Conservation (phyloP, 352 stramenopile genomes). For the Aphanomyces invadans region DNA sequence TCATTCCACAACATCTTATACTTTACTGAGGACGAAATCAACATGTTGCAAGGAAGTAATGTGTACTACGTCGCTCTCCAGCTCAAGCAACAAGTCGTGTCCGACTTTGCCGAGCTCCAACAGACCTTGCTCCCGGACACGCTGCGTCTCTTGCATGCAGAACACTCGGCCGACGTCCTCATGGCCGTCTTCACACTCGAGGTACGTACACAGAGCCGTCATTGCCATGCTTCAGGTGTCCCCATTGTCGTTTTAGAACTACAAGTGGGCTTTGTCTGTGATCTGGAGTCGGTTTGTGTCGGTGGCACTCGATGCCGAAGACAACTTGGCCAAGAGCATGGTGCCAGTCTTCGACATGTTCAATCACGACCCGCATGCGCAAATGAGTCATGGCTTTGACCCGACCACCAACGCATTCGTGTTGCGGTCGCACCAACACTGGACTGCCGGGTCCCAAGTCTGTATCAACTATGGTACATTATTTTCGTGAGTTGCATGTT, state of each 20-base stretch:
- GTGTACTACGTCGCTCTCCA: slow-evolving; percentile 57
- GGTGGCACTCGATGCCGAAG: slow-evolving; percentile 32
- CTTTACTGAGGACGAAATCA: slow-evolving; percentile 39
- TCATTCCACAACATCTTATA: slow-evolving; percentile 68
- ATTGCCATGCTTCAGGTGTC: slow-evolving; percentile 18
- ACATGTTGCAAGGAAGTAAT: slow-evolving; percentile 47
- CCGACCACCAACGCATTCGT: slow-evolving; percentile 39
- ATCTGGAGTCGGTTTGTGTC: slow-evolving; percentile 84
- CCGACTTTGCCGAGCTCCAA: slow-evolving; percentile 40
- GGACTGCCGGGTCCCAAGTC: slow-evolving; percentile 55
- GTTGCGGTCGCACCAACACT: slow-evolving; percentile 69
- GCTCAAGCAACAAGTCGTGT: slow-evolving; percentile 45
- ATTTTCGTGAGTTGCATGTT: too few relatives aligned
- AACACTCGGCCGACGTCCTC: slow-evolving; percentile 24
- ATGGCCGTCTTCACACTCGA: slow-evolving; percentile 29
- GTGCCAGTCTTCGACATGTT: slow-evolving; percentile 82
- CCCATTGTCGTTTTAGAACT: slow-evolving; percentile 58
- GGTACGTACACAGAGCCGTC: not conserved
- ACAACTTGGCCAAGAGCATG: slow-evolving; percentile 50
- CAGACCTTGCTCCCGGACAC: slow-evolving; percentile 42
- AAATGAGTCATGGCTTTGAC: slow-evolving; percentile 69
- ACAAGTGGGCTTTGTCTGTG: slow-evolving; percentile 77
- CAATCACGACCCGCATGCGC: slow-evolving; percentile 67
- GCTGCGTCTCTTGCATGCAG: slow-evolving; percentile 33
- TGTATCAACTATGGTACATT: slow-evolving; percentile 66